Conservation (phyloP, 1,139 yeast species). For the Saccharomyces hybrid region DNA sequence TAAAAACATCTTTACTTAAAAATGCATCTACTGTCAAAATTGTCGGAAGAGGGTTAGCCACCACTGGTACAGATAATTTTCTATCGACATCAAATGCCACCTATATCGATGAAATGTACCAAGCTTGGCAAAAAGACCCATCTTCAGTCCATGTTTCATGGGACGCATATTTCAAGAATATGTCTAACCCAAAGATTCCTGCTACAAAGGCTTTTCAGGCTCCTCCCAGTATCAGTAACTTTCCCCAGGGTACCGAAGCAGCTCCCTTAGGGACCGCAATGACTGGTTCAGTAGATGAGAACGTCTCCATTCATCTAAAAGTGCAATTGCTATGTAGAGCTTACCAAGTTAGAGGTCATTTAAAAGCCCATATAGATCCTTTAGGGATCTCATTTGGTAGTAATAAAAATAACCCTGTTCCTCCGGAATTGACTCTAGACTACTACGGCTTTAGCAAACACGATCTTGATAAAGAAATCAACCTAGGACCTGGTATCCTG, state of each 20-base stretch:
- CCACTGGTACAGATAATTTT: conserved; percentile 49
- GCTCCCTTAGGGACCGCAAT: conserved; percentile 42
- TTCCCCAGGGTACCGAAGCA: conserved; percentile 54
- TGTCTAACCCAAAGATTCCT: conserved; percentile 61
- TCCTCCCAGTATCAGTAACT: conserved; percentile 67
- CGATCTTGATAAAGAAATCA: conserved; percentile 75
- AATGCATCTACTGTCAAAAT: neutral
- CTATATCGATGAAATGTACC: conserved; percentile 96
- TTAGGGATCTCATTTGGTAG: conserved; percentile 81
- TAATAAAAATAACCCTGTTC: conserved; percentile 43
- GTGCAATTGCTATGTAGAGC: conserved; percentile 96
- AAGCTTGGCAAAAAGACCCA: conserved; percentile 90
- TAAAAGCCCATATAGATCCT: conserved; percentile 92
- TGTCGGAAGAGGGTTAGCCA: conserved; percentile 3
- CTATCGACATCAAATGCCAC: conserved; percentile 79
- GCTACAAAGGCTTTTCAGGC: conserved; percentile 75
- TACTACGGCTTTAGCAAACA: conserved; percentile 85
- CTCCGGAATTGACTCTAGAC: conserved; percentile 84
- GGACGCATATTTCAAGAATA: conserved; percentile 90
- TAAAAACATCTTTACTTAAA: conserved; percentile 3
- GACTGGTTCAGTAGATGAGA: conserved; percentile 40
- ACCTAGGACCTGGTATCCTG: conserved; percentile 94
- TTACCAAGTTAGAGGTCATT: conserved; percentile 97
- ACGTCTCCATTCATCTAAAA: conserved; percentile 82
- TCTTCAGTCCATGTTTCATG: conserved; percentile 87